phyloP scores from a whole-genome alignment of 2,329 filamentous ascomycete genomes.

The Alternaria arbusti region DNA sequence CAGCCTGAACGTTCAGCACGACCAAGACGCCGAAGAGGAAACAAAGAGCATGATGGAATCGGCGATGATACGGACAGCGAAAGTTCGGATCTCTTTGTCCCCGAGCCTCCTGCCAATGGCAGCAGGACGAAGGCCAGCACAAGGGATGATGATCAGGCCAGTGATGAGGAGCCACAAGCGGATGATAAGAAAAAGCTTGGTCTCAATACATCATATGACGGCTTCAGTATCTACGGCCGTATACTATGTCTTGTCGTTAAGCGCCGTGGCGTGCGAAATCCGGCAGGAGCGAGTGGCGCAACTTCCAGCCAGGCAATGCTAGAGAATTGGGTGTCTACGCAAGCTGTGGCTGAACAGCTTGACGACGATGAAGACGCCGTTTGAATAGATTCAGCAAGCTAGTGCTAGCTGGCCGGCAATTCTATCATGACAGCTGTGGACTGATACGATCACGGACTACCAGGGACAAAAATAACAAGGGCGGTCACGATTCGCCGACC shows the following conservation, averaged over 20 bases:
- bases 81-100: constrained; percentile 38
- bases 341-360: constrained; percentile 45
- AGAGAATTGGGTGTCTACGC: constrained; percentile 53
- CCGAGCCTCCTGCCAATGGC: constrained; percentile 24
- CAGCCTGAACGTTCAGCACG: constrained; percentile 21
- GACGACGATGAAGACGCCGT: constrained; percentile 45
- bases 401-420: not conserved
- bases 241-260: constrained; percentile 90
- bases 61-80: constrained; percentile 39
- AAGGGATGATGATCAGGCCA: constrained; percentile 23
- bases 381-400: constrained; percentile 19
- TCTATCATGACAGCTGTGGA: constrained; percentile 15
- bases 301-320: constrained; percentile 49
- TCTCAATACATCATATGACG: constrained; percentile 88
- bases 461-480: constrained; percentile 23
- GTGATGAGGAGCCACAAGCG: constrained; percentile 61
- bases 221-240: constrained; percentile 93
- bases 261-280: constrained; percentile 59
- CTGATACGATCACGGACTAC: constrained; percentile 22
- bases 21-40: constrained; percentile 18
- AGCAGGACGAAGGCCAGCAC: constrained; percentile 21
- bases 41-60: constrained; percentile 16
- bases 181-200: constrained; percentile 91
- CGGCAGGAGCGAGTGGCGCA: constrained; percentile 23
- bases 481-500: constrained; percentile 1